Evolutionary conservation across 2,329 filamentous ascomycete genomes (phyloP).

Genomic region (Cladosporium phlei): DNA sequence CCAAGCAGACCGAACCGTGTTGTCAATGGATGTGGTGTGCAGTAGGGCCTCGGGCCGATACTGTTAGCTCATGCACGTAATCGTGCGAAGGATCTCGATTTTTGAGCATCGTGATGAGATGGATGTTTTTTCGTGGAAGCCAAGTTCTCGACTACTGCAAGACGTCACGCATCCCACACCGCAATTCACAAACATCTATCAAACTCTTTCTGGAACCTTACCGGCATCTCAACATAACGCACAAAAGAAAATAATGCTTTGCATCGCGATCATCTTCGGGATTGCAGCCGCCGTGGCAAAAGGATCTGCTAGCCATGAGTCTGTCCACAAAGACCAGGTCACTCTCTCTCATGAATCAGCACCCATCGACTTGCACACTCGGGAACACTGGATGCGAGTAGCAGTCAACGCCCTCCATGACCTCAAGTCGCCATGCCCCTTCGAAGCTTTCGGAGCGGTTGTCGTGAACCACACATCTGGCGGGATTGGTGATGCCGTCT

Average conservation of each 20-base stretch:
- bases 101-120: too few relatives aligned
- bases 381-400: slow-evolving; percentile 50
- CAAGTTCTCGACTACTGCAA: too few relatives aligned
- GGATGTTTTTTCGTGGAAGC: too few relatives aligned
- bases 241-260: background rate
- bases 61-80: too few relatives aligned
- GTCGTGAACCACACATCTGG: slow-evolving; percentile 52
- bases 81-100: too few relatives aligned
- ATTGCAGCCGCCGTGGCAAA: slow-evolving; percentile 22
- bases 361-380: slow-evolving; percentile 35
- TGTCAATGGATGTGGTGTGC: too few relatives aligned
- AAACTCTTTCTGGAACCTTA: too few relatives aligned
- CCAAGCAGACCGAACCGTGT: too few relatives aligned
- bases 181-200: too few relatives aligned
- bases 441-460: slow-evolving; percentile 50
- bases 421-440: slow-evolving; percentile 46
- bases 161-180: too few relatives aligned
- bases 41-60: too few relatives aligned
- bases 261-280: background rate
- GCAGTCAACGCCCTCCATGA: slow-evolving; percentile 45
- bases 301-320: background rate
- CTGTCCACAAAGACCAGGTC: background rate
- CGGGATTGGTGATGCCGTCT: slow-evolving; percentile 44
- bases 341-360: background rate
- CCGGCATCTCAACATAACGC: too few relatives aligned